Percentiles rank a stretch among this genome's conserved stretches.
Conservation (phyloP, 306 rosid species). For the Malus orientalis region DNA sequence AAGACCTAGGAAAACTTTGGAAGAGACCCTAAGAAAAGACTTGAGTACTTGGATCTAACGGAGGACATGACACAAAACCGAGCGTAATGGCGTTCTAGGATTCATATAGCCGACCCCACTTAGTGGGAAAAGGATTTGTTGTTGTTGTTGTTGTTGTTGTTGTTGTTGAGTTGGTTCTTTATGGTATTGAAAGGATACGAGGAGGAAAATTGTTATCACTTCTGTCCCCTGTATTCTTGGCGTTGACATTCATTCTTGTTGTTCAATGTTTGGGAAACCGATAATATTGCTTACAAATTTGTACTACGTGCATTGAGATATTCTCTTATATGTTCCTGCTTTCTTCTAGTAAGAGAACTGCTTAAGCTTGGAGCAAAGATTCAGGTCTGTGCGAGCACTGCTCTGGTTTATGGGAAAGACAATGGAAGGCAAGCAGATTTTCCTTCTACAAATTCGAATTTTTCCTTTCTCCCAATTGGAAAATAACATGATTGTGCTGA, state of each 20-base stretch:
- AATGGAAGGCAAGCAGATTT: constrained; percentile 18
- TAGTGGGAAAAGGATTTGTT: too few relatives aligned
- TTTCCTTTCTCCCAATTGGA: not conserved
- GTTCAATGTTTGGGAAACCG: not conserved
- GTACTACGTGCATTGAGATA: not conserved
- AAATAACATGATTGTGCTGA: not conserved
- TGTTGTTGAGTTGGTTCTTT: too few relatives aligned
- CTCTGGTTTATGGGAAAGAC: constrained; percentile 28
- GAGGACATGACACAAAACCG: too few relatives aligned
- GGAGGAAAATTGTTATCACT: too few relatives aligned
- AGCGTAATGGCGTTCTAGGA: too few relatives aligned
- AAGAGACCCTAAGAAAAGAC: too few relatives aligned
- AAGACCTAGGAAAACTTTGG: too few relatives aligned
- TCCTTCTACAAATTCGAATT: not conserved
- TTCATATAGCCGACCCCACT: too few relatives aligned
- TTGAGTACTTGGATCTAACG: too few relatives aligned
- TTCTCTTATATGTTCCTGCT: not conserved
- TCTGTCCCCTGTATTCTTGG: not conserved
- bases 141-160: too few relatives aligned
- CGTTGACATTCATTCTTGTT: not conserved
- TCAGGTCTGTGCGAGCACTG: constrained; percentile 26
- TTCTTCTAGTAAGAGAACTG: constrained; percentile 25
- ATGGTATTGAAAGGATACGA: too few relatives aligned
- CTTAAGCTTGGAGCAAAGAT: constrained; percentile 28
- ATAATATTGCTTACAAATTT: not conserved